A percentile compares a stretch with the other conserved stretches of the same genome.
Evolutionary conservation across 2,329 filamentous ascomycete genomes (phyloP).

Genomic region (Gnomoniopsis sp.): DNA sequence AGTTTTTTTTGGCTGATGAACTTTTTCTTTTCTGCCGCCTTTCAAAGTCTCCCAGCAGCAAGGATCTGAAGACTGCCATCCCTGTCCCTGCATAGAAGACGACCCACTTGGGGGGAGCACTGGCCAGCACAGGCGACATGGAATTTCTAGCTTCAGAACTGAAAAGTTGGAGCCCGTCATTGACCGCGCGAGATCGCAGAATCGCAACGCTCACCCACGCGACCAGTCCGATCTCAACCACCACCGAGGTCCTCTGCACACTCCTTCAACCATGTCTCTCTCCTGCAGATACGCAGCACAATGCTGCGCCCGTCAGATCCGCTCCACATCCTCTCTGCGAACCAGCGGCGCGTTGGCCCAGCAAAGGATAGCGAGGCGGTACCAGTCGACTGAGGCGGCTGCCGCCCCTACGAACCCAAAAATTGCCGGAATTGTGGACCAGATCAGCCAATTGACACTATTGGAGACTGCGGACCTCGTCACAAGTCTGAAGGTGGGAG

Average conservation of each 20-base stretch:
- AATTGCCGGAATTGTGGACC: conserved; percentile 91
- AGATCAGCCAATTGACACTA: conserved; percentile 97
- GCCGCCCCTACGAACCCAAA: conserved; percentile 66
- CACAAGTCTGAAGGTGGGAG: conserved; percentile 80
- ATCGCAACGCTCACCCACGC: conserved; percentile 1
- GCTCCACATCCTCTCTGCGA: conserved; percentile 44
- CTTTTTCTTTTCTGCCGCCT: conserved; percentile 23
- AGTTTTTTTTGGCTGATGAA: conserved; percentile 10
- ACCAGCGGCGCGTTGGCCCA: conserved; percentile 40
- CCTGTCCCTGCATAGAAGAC: conserved; percentile 9
- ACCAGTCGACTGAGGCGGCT: conserved; percentile 78
- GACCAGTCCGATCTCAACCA: not conserved
- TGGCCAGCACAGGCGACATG: not conserved
- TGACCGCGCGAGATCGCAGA: conserved; percentile 3
- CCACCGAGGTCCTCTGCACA: conserved; percentile 6
- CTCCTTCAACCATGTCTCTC: conserved; percentile 48
- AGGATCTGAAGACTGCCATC: conserved; percentile 2
- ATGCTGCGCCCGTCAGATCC: conserved; percentile 62
- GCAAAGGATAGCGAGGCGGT: conserved; percentile 64
- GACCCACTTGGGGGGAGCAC: conserved; percentile 11
- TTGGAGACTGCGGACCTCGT: conserved; percentile 97
- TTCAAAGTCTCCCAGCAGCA: not conserved
- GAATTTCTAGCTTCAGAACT: conserved; percentile 14
- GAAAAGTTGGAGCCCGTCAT: conserved; percentile 18
- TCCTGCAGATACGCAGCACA: conserved; percentile 62